phyloP scores from a whole-genome alignment of 2,329 filamentous ascomycete species.

The Drechmeria coniospora region DNA sequence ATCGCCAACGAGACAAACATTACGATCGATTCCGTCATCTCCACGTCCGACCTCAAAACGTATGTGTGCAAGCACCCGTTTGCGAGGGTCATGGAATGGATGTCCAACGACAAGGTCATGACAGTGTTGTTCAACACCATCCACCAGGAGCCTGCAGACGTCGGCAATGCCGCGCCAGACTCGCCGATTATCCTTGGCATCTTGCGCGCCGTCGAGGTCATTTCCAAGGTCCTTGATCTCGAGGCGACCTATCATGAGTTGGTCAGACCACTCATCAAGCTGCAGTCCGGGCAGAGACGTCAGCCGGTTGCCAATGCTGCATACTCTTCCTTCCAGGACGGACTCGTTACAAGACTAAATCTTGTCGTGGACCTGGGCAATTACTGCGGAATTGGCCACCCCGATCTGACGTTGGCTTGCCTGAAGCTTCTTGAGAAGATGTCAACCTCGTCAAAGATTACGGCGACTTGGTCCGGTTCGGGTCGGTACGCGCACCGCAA shows the following conservation, averaged over 20 bases:
- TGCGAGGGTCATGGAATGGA: slow-evolving; percentile 90
- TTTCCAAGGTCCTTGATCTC: slow-evolving; percentile 68
- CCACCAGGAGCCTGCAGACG: slow-evolving; percentile 57
- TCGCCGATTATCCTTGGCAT: slow-evolving; percentile 72
- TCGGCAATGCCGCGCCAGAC: slow-evolving; percentile 57
- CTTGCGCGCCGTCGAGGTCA: slow-evolving; percentile 65
- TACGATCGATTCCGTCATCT: slow-evolving; percentile 59
- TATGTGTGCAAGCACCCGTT: slow-evolving; percentile 90
- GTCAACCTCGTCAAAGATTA: slow-evolving; percentile 67
- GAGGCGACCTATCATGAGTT: slow-evolving; percentile 88
- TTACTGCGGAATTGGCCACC: slow-evolving; percentile 74
- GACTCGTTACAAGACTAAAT: slow-evolving; percentile 63
- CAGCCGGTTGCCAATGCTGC: slow-evolving; percentile 50
- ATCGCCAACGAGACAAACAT: slow-evolving; percentile 68
- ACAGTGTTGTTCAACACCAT: slow-evolving; percentile 62
- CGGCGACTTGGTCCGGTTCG: slow-evolving; percentile 49
- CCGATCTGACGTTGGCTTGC: slow-evolving; percentile 64
- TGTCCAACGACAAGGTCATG: slow-evolving; percentile 86
- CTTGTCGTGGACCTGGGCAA: slow-evolving; percentile 71
- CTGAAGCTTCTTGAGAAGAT: slow-evolving; percentile 74
- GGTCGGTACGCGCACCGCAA: slow-evolving; percentile 53
- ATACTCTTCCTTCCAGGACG: slow-evolving; percentile 84
- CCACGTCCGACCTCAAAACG: slow-evolving; percentile 54
- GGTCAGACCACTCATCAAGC: slow-evolving; percentile 62
- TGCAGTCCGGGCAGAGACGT: slow-evolving; percentile 42